Percentiles rank a stretch among this genome's conserved stretches.
Conservation (phyloP, 495 filamentous ascomycete species). For the Monascus purpureus region DNA sequence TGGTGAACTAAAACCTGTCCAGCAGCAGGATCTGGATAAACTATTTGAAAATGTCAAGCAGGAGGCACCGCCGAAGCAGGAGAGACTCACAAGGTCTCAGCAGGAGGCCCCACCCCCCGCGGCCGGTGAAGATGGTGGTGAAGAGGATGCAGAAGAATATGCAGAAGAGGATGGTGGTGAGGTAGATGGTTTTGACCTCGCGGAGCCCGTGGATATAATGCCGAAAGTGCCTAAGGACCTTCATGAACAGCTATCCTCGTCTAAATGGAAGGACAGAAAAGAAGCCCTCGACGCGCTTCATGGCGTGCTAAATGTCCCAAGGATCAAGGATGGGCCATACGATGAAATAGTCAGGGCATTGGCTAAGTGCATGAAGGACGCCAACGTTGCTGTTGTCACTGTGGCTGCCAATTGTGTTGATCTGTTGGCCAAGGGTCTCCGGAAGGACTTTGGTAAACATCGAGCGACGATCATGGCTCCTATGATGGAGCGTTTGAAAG, state of each 20-base stretch:
- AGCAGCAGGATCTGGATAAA: constrained; percentile 88
- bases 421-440: constrained; percentile 75
- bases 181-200: constrained; percentile 74
- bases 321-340: constrained; percentile 83
- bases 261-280: constrained; percentile 98
- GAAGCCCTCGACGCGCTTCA: constrained; percentile 80
- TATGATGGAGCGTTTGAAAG: constrained; percentile 89
- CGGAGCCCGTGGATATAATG: constrained; percentile 76
- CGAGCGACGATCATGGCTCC: constrained; percentile 64
- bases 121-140: constrained; percentile 35
- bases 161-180: constrained; percentile 59
- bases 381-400: constrained; percentile 89
- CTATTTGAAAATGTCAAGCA: constrained; percentile 87
- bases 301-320: constrained; percentile 64
- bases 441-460: constrained; percentile 67
- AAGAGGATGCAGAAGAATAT: constrained; percentile 43
- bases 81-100: constrained; percentile 75
- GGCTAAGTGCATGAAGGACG: constrained; percentile 97
- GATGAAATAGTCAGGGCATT: constrained; percentile 67
- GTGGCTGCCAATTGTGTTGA: constrained; percentile 92
- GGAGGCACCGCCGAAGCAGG: constrained; percentile 78
- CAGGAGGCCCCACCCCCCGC: constrained; percentile 50
- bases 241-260: constrained; percentile 64
- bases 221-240: constrained; percentile 75
- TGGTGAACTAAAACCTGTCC: constrained; percentile 87